Conservation (phyloP, 164 flowering plant genomes). For the Berberis thunbergii region DNA sequence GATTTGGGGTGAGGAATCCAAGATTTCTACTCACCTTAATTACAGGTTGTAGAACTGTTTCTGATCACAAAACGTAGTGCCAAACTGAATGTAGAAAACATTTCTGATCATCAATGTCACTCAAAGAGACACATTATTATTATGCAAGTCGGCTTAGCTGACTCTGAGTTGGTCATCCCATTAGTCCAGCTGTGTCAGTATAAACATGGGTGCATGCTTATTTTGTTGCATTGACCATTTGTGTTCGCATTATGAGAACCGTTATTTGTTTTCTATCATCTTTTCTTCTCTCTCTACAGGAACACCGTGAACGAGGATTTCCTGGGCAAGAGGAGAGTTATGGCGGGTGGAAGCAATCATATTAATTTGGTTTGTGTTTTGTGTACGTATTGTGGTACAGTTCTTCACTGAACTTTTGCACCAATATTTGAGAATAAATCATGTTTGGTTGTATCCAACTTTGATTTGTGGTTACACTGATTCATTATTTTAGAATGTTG, state of each 20-base stretch:
- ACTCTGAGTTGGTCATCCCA: not conserved
- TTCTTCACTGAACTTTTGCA: not conserved
- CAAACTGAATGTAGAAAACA: no score
- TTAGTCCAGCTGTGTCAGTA: no score
- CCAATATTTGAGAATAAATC: not conserved
- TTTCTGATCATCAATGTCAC: not conserved
- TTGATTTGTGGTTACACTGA: not conserved
- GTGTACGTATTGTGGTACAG: not conserved
- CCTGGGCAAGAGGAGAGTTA: conserved; percentile 3
- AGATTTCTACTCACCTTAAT: no score
- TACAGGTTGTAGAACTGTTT: no score
- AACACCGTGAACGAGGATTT: not conserved
- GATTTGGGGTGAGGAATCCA: no score
- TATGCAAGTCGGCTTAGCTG: not conserved
- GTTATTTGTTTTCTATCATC: not conserved
- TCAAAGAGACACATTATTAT: not conserved
- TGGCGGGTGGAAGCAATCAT: conserved; percentile 13
- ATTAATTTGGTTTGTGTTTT: not conserved
- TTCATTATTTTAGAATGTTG: no score
- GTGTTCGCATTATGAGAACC: not conserved
- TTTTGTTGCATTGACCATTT: not conserved
- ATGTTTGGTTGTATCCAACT: not conserved
- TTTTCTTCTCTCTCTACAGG: not conserved
- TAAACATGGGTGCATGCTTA: not conserved
- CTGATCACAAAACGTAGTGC: no score